phyloP scores from a whole-genome alignment of 768 basidiomycete species.

The Panaeolus papilionaceus region DNA sequence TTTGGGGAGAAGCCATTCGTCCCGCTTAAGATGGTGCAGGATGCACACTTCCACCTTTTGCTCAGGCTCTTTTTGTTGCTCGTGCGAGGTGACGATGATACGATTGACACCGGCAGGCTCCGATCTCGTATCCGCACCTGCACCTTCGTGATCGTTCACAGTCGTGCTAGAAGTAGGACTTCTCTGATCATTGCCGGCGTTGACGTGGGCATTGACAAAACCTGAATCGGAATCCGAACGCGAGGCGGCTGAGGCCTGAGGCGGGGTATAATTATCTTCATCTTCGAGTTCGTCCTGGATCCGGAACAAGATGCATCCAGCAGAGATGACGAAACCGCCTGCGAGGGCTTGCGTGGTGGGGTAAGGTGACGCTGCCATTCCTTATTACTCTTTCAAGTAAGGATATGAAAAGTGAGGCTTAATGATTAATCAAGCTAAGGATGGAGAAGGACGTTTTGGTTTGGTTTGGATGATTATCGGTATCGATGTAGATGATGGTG shows the following conservation, averaged over 20 bases:
- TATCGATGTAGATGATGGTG: not conserved
- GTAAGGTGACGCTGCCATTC: slow-evolving; percentile 29
- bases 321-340: slow-evolving; percentile 45
- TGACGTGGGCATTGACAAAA: not conserved
- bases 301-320: slow-evolving; percentile 48
- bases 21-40: slow-evolving; percentile 35
- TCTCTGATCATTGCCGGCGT: not conserved
- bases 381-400: too few relatives aligned
- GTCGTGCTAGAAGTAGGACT: not conserved
- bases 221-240: not conserved
- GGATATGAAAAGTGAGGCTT: too few relatives aligned
- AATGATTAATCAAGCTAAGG: not conserved
- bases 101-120: too few relatives aligned
- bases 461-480: not conserved
- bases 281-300: not conserved
- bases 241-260: too few relatives aligned
- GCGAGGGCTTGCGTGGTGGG: slow-evolving; percentile 34
- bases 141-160: not conserved
- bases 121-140: too few relatives aligned
- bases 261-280: not conserved
- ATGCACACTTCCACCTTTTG: slow-evolving; percentile 43
- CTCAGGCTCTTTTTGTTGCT: too few relatives aligned
- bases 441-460: not conserved
- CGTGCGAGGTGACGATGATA: too few relatives aligned
- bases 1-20: slow-evolving; percentile 58